Percentiles rank a stretch among this genome's conserved stretches.
These are phyloP conservation scores for Penicillium longicatenatum DNA, from an alignment of 495 filamentous ascomycete genomes.

Conservation along the genomic window DNA sequence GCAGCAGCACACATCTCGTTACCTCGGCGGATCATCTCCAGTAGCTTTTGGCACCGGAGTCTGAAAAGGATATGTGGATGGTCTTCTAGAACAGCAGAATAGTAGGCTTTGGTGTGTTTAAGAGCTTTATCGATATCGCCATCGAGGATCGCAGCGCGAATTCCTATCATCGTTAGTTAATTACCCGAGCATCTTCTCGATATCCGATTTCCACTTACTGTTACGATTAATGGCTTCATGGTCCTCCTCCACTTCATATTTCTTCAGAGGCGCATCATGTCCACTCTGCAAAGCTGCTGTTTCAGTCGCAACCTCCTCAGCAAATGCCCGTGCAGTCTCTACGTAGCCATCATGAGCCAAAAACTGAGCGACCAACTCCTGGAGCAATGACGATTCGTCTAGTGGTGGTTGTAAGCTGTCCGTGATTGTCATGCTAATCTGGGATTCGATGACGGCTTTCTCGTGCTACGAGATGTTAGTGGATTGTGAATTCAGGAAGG, in stretches of 20 bases:
- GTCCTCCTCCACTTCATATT: constrained; percentile 80
- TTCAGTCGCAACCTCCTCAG: constrained; percentile 77
- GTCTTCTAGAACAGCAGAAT: constrained; percentile 78
- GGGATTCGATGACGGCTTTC: constrained; percentile 56
- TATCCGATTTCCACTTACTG: constrained; percentile 52
- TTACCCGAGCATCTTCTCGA: background rate
- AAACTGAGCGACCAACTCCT: constrained; percentile 83
- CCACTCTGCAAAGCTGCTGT: constrained; percentile 62
- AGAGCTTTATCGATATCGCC: constrained; percentile 92
- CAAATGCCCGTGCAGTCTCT: constrained; percentile 89
- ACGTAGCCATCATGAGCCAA: constrained; percentile 95
- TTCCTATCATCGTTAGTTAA: constrained; percentile 55
- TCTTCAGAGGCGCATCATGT: constrained; percentile 52
- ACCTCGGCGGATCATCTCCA: constrained; percentile 90
- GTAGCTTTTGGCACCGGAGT: constrained; percentile 85
- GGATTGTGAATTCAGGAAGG: background rate
- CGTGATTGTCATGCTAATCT: constrained; percentile 55
- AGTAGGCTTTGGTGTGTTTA: constrained; percentile 75
- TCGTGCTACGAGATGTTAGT: constrained; percentile 54
- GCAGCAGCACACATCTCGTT: constrained; percentile 57
- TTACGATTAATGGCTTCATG: constrained; percentile 86
- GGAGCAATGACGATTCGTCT: constrained; percentile 76
- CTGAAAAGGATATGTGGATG: constrained; percentile 90
- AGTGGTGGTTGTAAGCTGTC: constrained; percentile 64
- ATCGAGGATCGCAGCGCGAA: constrained; percentile 84